These are phyloP conservation scores for Aeschynomene evenia DNA, from an alignment of 306 rosid species.

Conservation along the genomic window DNA sequence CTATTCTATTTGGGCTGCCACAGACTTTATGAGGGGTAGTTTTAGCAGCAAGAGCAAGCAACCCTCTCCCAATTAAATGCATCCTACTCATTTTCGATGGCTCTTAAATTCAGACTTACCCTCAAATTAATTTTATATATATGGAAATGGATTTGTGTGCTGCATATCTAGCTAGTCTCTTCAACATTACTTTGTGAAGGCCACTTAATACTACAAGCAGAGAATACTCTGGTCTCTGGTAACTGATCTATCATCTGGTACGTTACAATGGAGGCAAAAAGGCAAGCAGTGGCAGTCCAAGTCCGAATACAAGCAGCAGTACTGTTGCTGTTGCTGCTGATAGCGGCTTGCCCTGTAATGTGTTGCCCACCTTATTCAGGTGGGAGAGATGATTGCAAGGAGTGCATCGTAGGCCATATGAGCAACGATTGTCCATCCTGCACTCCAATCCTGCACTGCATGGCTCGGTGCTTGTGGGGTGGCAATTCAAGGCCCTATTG, in stretches of 20 bases:
- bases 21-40: conserved; percentile 34
- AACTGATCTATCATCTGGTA: no score
- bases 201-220: conserved; percentile 4
- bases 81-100: conserved; percentile 32
- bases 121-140: not conserved
- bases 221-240: not conserved
- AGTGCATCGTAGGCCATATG: conserved; percentile 61
- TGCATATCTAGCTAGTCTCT: not conserved
- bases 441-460: conserved; percentile 62
- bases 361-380: conserved; percentile 44
- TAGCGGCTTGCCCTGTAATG: conserved; percentile 25
- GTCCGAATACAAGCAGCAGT: no score
- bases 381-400: conserved; percentile 44
- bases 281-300: conserved; percentile 4
- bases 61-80: conserved; percentile 17
- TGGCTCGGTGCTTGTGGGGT: conserved; percentile 83
- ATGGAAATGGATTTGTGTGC: not conserved
- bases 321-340: conserved; percentile 33
- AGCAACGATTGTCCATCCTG: conserved; percentile 60
- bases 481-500: conserved; percentile 56
- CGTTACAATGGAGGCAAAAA: conserved; percentile 29
- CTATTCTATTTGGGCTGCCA: conserved; percentile 32
- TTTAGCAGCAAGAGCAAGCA: not conserved
- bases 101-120: not conserved
- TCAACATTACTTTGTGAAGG: not conserved